Evolutionary conservation across 2,329 filamentous ascomycete genomes (phyloP), one percentile per base, ranked within the genome.

Genomic region (Phyllosticta capitalensis): DNA sequence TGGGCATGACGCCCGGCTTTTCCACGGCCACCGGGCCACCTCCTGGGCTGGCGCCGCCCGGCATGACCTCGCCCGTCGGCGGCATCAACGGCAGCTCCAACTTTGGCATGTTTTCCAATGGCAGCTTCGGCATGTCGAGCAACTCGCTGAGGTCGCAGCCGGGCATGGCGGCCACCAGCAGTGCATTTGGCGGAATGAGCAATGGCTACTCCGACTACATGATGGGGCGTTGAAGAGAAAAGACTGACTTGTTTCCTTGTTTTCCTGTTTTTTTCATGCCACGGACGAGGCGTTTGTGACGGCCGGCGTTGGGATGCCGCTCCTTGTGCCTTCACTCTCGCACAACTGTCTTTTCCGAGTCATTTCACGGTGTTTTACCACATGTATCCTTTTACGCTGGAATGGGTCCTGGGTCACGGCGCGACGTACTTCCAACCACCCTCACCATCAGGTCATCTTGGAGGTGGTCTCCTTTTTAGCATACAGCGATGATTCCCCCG

Each of bases 21-120:
- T 80, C 85, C 1, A 84, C 83, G 1, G 84, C 84, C 33, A 88
- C 79, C 66, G 86, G 89, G 0, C 92, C 92, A 22, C 92, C 92
- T 12, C 92, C 92, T 0, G 92, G 92, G 2, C 81, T 96, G 9
- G 85, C 84, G 6, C 91, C 91, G 14, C 89, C 90, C 1, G 89
- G 89, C 12, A 77, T 92, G 33, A 78, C 69, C 52, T 68, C 68
- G 28, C 65, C 69, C 1, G 26, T 33, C 62, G 63, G n/a, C 66
- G 38, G 71, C 53, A 58, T 68, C 51, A 71, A 68, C 54, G 65
- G 65, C 12, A 61, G 65, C 49, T 69, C 69, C 53, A 66, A 65
- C 28, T 74, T 72, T 56, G 68, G 67, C 58, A 68, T 72, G 67
- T 73, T 72, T 54, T 68, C 71, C 51, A 74, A 71, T 50, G 69